Percentiles rank a stretch among this genome's conserved stretches.
These are phyloP conservation scores for Odontarrhena argentea DNA, from an alignment of 345 rosid species.

Conservation along the genomic window DNA sequence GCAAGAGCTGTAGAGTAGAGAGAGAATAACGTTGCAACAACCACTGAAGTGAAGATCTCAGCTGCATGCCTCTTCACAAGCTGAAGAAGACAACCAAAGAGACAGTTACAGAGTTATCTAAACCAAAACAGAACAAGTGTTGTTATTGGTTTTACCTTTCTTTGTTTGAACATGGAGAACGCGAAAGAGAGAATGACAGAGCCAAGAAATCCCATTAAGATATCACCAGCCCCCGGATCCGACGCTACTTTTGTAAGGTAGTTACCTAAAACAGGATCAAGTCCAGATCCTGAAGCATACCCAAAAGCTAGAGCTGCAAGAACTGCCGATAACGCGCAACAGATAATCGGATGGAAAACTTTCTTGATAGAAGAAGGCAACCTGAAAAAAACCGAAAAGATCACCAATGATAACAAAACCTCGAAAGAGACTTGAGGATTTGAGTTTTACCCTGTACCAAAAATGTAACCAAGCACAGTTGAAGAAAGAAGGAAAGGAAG, in stretches of 20 bases:
- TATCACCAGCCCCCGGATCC: constrained; percentile 96
- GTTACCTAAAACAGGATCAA: constrained; percentile 87
- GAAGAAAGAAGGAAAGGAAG: constrained; percentile 93
- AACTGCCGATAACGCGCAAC: constrained; percentile 81
- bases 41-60: constrained; percentile 86
- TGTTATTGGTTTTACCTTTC: constrained; percentile 60
- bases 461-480: constrained; percentile 84
- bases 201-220: constrained; percentile 92
- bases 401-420: background rate
- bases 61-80: constrained; percentile 94
- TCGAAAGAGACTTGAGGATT: background rate
- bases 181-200: constrained; percentile 94
- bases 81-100: constrained; percentile 49
- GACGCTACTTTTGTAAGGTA: constrained; percentile 79
- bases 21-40: constrained; percentile 78
- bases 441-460: constrained; percentile 71
- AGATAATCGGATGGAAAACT: constrained; percentile 84
- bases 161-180: constrained; percentile 95
- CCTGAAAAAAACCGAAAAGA: constrained; percentile 45
- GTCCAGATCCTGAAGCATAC: constrained; percentile 71
- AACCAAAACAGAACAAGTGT: constrained; percentile 13
- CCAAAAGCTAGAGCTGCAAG: constrained; percentile 85
- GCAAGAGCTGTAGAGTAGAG: constrained; percentile 85
- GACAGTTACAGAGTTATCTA: constrained; percentile 3
- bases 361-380: constrained; percentile 75